Percentiles rank a stretch among this genome's conserved stretches.
These are phyloP conservation scores for Lonicera japonica DNA, from an alignment of 129 eudicot genomes.

Conservation along the genomic window DNA sequence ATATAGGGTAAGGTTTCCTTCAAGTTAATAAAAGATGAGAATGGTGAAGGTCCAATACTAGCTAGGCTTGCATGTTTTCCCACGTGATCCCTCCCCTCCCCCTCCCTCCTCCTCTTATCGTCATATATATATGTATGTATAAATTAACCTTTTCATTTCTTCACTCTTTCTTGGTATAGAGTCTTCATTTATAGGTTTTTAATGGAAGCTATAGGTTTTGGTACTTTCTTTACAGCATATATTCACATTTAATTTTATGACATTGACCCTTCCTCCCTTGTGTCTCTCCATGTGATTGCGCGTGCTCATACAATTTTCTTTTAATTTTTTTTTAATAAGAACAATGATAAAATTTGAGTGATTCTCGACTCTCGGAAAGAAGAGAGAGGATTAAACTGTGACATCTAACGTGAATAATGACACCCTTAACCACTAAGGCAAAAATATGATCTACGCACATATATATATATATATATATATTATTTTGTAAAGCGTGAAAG, in stretches of 20 bases:
- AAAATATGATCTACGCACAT: no score
- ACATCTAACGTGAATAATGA: no score
- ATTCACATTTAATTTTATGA: neutral
- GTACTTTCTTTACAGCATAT: conserved; percentile 34
- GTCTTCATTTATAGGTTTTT: conserved; percentile 39
- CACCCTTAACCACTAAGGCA: no score
- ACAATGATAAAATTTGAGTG: no score
- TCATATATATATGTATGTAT: neutral
- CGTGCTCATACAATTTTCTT: no score
- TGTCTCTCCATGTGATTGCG: conserved; percentile 7
- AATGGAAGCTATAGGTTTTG: conserved; percentile 30
- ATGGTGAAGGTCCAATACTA: no score
- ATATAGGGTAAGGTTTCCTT: neutral
- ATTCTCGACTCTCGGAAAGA: no score
- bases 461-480: no score
- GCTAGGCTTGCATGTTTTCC: no score
- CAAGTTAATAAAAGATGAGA: neutral
- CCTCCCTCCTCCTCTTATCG: neutral
- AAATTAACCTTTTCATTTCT: neutral
- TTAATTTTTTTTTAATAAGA: no score
- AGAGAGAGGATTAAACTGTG: no score
- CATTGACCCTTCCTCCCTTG: conserved; percentile 33
- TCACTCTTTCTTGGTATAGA: conserved; percentile 14
- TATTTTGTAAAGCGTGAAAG: no score
- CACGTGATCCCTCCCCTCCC: neutral